Percentiles rank a stretch among this genome's conserved stretches.
Conservation (phyloP, 257 asterid species). For the Rehmannia glutinosa region DNA sequence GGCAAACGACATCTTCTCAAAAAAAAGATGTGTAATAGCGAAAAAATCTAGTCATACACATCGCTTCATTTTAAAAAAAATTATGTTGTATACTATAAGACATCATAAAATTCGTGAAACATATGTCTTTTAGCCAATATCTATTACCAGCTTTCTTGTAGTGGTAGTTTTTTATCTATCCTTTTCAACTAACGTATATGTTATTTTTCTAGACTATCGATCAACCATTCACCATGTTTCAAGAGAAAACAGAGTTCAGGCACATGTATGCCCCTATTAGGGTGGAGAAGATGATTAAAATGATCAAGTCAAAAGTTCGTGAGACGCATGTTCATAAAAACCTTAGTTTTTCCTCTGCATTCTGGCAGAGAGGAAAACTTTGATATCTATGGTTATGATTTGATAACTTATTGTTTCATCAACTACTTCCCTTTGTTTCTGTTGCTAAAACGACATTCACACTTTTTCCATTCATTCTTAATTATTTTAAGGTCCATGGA, state of each 20-base stretch:
- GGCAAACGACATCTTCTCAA: too few species aligned
- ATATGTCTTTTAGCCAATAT: too few species aligned
- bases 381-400: slow-evolving; percentile 44
- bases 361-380: slow-evolving; percentile 47
- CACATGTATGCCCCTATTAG: slow-evolving; percentile 33
- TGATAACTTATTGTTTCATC: not conserved
- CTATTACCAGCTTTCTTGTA: too few species aligned
- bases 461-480: not conserved
- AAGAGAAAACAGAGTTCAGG: slow-evolving; percentile 32
- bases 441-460: too few species aligned
- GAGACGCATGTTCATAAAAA: too few species aligned
- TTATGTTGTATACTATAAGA: too few species aligned
- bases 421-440: not conserved
- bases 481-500: slow-evolving; percentile 55
- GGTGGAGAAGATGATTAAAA: slow-evolving; percentile 44
- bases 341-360: slow-evolving; percentile 50
- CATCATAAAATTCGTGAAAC: too few species aligned
- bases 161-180: too few species aligned
- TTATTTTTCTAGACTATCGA: slow-evolving; percentile 17
- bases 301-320: slow-evolving; percentile 26
- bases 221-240: slow-evolving; percentile 13
- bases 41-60: too few species aligned
- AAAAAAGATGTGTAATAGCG: too few species aligned
- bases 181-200: not conserved
- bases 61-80: too few species aligned